A percentile compares a stretch with the other conserved stretches of the same genome.
Conservation (phyloP, 2,329 filamentous ascomycete genomes). For the Dothideomycetes sp. region DNA sequence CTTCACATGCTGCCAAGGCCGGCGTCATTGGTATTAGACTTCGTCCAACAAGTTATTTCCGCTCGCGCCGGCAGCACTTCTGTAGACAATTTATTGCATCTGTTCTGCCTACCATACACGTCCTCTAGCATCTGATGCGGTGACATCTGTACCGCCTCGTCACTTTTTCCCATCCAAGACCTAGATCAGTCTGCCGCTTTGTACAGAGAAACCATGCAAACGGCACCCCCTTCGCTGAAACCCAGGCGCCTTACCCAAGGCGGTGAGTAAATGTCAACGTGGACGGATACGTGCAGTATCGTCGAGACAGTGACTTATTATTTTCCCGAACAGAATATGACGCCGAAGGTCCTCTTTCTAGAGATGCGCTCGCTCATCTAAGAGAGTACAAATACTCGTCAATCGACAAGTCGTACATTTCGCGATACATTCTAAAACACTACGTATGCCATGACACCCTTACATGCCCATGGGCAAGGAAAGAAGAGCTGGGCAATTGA, state of each 20-base stretch:
- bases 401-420: conserved; percentile 90
- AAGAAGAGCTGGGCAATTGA: background rate
- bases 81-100: too few species aligned
- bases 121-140: too few species aligned
- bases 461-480: background rate
- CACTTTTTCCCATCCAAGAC: too few species aligned
- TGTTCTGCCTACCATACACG: too few species aligned
- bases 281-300: conserved; percentile 7
- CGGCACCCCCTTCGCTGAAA: background rate
- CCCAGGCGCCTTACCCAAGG: background rate
- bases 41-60: too few species aligned
- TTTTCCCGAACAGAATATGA: conserved; percentile 38
- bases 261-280: background rate
- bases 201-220: too few species aligned
- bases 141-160: too few species aligned
- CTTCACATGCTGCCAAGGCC: too few species aligned
- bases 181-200: too few species aligned
- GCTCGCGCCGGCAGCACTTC: too few species aligned
- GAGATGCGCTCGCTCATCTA: conserved; percentile 82
- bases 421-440: conserved; percentile 84
- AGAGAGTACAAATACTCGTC: conserved; percentile 96
- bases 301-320: background rate
- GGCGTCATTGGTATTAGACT: too few species aligned
- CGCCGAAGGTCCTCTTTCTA: conserved; percentile 52
- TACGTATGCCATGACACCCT: conserved; percentile 56